phyloP scores from a whole-genome alignment of 768 basidiomycete genomes.

The Leucocoprinus birnbaumii region DNA sequence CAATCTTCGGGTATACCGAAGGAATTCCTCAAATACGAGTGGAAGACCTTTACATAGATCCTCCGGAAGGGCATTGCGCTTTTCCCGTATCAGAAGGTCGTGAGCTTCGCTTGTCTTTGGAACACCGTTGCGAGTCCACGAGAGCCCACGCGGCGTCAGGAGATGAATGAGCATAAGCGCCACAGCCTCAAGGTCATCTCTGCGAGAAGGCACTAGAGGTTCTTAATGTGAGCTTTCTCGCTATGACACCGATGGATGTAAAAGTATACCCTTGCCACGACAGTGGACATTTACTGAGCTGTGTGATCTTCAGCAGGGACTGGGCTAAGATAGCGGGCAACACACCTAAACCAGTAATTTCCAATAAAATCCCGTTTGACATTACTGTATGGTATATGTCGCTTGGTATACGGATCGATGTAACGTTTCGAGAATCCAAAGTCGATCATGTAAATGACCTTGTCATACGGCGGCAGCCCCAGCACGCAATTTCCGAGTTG shows the following conservation, averaged over 20 bases:
- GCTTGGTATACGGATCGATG: conserved; percentile 58
- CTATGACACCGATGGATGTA: neutral
- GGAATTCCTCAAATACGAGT: conserved; percentile 71
- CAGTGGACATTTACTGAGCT: conserved; percentile 77
- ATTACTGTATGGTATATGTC: conserved; percentile 72
- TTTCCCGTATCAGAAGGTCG: conserved; percentile 60
- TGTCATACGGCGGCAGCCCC: conserved; percentile 56
- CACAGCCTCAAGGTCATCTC: conserved; percentile 77
- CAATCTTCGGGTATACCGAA: conserved; percentile 68
- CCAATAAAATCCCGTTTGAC: conserved; percentile 73
- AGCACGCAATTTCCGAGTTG: conserved; percentile 77
- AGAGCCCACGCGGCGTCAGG: conserved; percentile 69
- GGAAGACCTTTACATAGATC: conserved; percentile 69
- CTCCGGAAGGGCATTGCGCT: conserved; percentile 57
- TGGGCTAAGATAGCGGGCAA: neutral
- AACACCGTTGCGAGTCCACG: conserved; percentile 81
- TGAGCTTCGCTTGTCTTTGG: conserved; percentile 69
- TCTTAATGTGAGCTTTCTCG: conserved; percentile 1
- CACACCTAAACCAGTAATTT: conserved; percentile 79
- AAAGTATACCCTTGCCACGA: conserved; percentile 58
- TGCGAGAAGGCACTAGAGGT: conserved; percentile 64
- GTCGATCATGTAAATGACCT: conserved; percentile 77
- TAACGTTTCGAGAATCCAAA: conserved; percentile 83
- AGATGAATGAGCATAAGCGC: conserved; percentile 81
- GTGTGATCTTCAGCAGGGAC: conserved; percentile 7